Conservation (phyloP, 2,329 filamentous ascomycete genomes). For the Phyllosticta paracitricarpa region DNA sequence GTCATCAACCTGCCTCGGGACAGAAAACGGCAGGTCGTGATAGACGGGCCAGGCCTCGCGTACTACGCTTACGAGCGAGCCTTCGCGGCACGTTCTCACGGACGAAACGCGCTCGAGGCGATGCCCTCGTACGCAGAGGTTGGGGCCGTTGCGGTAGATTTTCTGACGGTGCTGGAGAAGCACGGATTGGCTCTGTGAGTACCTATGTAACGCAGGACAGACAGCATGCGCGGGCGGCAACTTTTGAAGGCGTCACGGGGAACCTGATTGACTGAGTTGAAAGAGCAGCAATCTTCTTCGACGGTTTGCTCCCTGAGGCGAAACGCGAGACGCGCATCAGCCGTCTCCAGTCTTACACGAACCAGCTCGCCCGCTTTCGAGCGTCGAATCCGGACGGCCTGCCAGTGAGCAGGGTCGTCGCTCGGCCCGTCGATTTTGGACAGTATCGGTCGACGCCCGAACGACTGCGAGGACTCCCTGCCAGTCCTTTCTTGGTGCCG, state of each 20-base stretch:
- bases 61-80: conserved; percentile 9
- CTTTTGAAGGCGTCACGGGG: not conserved
- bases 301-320: conserved; percentile 62
- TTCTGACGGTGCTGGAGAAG: conserved; percentile 50
- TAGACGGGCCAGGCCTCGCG: conserved; percentile 9
- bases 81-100: conserved; percentile 3
- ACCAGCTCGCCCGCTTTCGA: conserved; percentile 44
- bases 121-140: conserved; percentile 54
- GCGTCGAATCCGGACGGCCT: not conserved
- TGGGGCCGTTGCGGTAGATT: conserved; percentile 42
- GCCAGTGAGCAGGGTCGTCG: conserved; percentile 9
- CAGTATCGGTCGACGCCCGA: conserved; percentile 14
- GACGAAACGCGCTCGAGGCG: conserved; percentile 4
- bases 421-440: conserved; percentile 9
- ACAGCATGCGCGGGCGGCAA: not conserved
- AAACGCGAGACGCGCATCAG: conserved; percentile 55
- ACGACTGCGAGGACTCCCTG: conserved; percentile 30
- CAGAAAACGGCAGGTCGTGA: not conserved
- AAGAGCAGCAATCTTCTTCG: conserved; percentile 69
- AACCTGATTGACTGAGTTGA: conserved; percentile 12
- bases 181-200: conserved; percentile 54
- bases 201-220: conserved; percentile 2
- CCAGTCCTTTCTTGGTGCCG: conserved; percentile 64
- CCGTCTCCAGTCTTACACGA: conserved; percentile 50
- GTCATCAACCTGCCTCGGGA: not conserved